These are phyloP conservation scores for Phaeolepiota aurea DNA, from an alignment of 768 basidiomycete species.

Conservation along the genomic window DNA sequence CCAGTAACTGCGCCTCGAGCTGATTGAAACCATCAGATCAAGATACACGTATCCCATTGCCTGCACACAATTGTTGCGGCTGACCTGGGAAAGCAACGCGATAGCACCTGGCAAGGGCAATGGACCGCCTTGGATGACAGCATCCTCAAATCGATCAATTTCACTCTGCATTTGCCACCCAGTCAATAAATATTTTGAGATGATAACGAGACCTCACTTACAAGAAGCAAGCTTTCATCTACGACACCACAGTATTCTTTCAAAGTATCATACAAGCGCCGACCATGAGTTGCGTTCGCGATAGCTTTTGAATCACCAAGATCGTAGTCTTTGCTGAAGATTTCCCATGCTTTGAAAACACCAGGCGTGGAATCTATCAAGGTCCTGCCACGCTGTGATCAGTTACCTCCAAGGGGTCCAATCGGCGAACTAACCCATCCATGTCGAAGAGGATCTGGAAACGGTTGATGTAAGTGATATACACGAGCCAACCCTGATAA, in stretches of 20 bases:
- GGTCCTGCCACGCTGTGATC: slow-evolving; percentile 33
- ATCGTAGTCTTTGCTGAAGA: slow-evolving; percentile 55
- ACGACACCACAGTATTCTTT: slow-evolving; percentile 57
- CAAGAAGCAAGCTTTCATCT: slow-evolving; percentile 49
- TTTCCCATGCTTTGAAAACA: slow-evolving; percentile 70
- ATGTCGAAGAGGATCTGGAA: slow-evolving; percentile 61
- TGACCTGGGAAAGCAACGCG: slow-evolving; percentile 46
- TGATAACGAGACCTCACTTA: slow-evolving; percentile 18
- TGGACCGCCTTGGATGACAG: slow-evolving; percentile 60
- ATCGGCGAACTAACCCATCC: slow-evolving; percentile 44
- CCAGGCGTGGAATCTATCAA: slow-evolving; percentile 81
- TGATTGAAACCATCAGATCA: not conserved
- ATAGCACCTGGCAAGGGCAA: slow-evolving; percentile 60
- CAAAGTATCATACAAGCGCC: slow-evolving; percentile 69
- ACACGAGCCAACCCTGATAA: not conserved
- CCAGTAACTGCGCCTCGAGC: slow-evolving; percentile 13
- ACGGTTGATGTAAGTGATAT: not conserved
- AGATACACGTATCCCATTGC: too few species aligned
- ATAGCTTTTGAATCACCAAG: slow-evolving; percentile 38
- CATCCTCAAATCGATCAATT: slow-evolving; percentile 69
- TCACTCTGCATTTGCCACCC: slow-evolving; percentile 36
- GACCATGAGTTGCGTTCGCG: slow-evolving; percentile 63
- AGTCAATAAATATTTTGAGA: not conserved
- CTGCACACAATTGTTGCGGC: not conserved
- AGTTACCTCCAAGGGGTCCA: not conserved